phyloP scores from a whole-genome alignment of 225 moss, liverwort and hornwort genomes.

The Antitrichia curtipendula region DNA sequence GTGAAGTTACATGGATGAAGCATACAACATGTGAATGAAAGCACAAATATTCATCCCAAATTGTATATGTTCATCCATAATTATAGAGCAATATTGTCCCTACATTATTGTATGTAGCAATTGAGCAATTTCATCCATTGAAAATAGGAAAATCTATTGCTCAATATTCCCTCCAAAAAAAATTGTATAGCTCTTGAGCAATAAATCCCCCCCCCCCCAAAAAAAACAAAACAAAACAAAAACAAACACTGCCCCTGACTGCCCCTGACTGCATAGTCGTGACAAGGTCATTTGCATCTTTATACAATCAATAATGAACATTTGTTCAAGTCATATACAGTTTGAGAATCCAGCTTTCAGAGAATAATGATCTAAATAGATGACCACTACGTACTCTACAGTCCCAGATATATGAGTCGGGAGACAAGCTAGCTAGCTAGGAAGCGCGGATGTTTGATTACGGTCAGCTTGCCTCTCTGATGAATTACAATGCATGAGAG shows the following conservation, averaged over 20 bases:
- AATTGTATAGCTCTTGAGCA: background rate
- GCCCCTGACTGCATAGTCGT: too few species aligned
- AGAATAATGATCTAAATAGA: background rate
- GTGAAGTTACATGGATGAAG: background rate
- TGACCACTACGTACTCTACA: background rate
- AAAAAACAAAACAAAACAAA: too few species aligned
- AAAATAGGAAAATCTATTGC: fast-evolving
- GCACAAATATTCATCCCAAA: background rate
- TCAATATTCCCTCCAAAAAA: background rate
- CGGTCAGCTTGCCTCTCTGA: background rate
- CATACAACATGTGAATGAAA: background rate
- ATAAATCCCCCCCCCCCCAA: background rate
- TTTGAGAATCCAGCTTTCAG: background rate
- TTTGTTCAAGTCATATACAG: background rate
- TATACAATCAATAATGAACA: background rate
- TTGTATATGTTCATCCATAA: background rate
- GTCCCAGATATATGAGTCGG: too few species aligned
- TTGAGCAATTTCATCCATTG: background rate
- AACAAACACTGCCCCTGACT: background rate
- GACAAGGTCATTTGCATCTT: too few species aligned
- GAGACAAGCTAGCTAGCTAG: background rate
- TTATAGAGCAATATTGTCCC: background rate
- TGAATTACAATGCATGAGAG: background rate
- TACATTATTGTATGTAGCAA: too few species aligned
- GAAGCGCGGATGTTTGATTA: background rate